Evolutionary conservation across 108 stramenopile species (phyloP).

Genomic region (Cyclotella baltica): DNA sequence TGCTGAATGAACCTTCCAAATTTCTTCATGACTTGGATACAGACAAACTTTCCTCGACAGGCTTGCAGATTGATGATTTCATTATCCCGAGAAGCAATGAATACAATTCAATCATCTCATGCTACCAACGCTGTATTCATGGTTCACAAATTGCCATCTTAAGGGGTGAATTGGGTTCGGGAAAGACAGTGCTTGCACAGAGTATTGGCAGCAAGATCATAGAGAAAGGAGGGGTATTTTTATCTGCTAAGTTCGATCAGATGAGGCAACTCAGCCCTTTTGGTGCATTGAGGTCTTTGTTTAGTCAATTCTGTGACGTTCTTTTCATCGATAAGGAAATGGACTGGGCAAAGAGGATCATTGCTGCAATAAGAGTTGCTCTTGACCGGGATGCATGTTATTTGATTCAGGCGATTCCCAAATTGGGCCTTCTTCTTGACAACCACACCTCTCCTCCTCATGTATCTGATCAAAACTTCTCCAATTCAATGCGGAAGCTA

Average conservation of each 20-base stretch:
- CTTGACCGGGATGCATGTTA: background rate
- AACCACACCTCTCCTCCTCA: background rate
- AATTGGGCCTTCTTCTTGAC: constrained; percentile 5
- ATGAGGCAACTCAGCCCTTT: constrained; percentile 12
- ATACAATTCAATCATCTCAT: constrained; percentile 1
- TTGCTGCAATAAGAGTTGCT: background rate
- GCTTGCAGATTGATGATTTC: background rate
- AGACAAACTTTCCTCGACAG: constrained; percentile 20
- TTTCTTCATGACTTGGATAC: constrained; percentile 29
- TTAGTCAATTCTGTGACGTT: constrained; percentile 14
- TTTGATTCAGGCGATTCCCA: constrained; percentile 19
- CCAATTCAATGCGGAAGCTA: constrained; percentile 17
- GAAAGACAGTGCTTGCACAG: background rate
- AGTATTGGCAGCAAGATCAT: background rate
- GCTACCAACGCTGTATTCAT: background rate
- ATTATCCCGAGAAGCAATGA: constrained; percentile 26
- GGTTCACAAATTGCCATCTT: background rate
- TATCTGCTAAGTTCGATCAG: constrained; percentile 29
- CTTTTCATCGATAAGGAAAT: background rate
- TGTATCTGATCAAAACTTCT: background rate
- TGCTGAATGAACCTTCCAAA: constrained; percentile 30
- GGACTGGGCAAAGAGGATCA: background rate
- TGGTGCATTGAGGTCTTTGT: constrained; percentile 19
- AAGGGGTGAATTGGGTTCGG: background rate
- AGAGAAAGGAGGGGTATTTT: constrained; percentile 5